Base-by-base conservation (phyloP, 75 land plant genomes). In the Pinus albicaulis region DNA sequence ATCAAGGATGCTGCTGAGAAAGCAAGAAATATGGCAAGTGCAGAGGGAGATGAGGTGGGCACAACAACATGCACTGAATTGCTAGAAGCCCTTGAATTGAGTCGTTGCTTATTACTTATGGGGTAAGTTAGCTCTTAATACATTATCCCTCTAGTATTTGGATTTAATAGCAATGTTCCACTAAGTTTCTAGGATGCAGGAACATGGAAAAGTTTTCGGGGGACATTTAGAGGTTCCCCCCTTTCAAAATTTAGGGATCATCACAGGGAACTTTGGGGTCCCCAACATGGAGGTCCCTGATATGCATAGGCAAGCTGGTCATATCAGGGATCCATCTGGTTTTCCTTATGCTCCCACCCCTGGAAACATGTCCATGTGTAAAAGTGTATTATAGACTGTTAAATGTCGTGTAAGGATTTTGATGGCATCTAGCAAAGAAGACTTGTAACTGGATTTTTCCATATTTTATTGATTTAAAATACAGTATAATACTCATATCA, bases 61-160 rank as follows among this genome's bases (percentile, higher is more conserved):
- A 88, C 87, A 89, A 64, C 84, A 55, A 92, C 93, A 24, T 95
- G 92, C 59, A 78, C 88, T 68, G 99, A 98, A 78, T 81, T 98
- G 25, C 71, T 98, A 23, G 95, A 98, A 89, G 96, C 98, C 57
- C 86, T 98, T 78, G 89, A 89, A 70, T 82, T 95, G 57, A 95
- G 98, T 59, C 91, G 92, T 19, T 95, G 98, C 80, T 78, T 95
- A 65, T 79, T 95, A 44, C 73, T 98, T n/a, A 98, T 98, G 99
- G 97, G 92, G 99, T 98, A 75, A 22, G 71, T 41, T 68, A 2
- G 24, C 34, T 10, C 22, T 34, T 20, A 68, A 68, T 20, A 36
- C 10, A 20, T 68, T 68, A 20, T n/a, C 52, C 19, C 34, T 68
- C 4, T 60, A 23, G 60, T 56, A 59, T 7, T 11, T 53, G 20